A percentile compares a stretch with the other conserved stretches of the same genome.
Conservation (phyloP, 2,329 filamentous ascomycete species). For the Talaromyces marneffei region DNA sequence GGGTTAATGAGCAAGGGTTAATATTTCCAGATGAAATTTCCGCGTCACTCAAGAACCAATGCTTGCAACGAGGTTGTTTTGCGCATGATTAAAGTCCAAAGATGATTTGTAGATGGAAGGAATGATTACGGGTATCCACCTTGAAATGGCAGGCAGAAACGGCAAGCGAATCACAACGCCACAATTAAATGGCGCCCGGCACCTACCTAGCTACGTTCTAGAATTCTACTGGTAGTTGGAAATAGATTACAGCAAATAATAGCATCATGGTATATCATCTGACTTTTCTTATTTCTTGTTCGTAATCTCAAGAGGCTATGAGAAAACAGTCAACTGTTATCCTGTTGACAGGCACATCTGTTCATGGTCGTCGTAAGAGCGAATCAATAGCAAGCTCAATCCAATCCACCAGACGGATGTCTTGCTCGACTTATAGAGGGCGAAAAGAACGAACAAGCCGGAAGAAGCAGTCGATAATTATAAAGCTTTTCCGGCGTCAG, state of each 20-base stretch:
- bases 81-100: background rate
- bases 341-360: slow-evolving; percentile 27
- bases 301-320: slow-evolving; percentile 10
- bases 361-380: slow-evolving; percentile 29
- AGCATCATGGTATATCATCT: background rate
- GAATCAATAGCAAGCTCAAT: slow-evolving; percentile 29
- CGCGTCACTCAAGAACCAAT: background rate
- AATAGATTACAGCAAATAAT: background rate
- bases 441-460: slow-evolving; percentile 13
- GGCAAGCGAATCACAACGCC: slow-evolving; percentile 10
- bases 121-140: slow-evolving; percentile 1
- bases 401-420: slow-evolving; percentile 27
- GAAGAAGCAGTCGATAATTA: slow-evolving; percentile 6
- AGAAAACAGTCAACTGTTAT: slow-evolving; percentile 19
- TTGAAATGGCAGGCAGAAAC: slow-evolving; percentile 4
- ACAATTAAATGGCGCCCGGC: background rate
- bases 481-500: slow-evolving; percentile 9
- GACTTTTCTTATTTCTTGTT: slow-evolving; percentile 15
- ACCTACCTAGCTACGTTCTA: background rate
- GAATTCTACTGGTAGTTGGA: background rate
- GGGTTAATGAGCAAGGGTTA: background rate
- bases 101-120: background rate
- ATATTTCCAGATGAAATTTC: background rate
- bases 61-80: background rate
- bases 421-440: slow-evolving; percentile 6